Percentiles rank a stretch among this genome's conserved stretches.
These are phyloP conservation scores for Marsdenia floribunda DNA, from an alignment of 257 asterid species.

Conservation along the genomic window DNA sequence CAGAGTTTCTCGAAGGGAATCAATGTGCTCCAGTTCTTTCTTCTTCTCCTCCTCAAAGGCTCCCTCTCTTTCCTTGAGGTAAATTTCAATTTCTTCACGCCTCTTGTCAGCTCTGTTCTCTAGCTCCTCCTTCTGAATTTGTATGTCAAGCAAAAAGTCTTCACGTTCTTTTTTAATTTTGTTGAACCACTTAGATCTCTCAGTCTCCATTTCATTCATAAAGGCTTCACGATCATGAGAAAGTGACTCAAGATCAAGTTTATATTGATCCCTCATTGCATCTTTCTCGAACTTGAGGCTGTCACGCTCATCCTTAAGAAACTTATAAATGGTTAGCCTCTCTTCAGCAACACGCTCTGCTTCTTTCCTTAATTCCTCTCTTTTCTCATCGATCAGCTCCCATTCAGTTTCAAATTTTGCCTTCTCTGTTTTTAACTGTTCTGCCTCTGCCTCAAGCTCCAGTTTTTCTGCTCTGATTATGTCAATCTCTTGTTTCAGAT, in stretches of 20 bases:
- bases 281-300: conserved; percentile 67
- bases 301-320: conserved; percentile 72
- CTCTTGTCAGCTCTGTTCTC: conserved; percentile 59
- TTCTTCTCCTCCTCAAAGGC: conserved; percentile 68
- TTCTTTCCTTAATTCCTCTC: conserved; percentile 69
- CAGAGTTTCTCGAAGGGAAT: conserved; percentile 51
- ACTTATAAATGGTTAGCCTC: conserved; percentile 55
- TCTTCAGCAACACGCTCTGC: conserved; percentile 74
- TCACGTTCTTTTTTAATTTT: conserved; percentile 78
- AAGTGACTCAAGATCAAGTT: conserved; percentile 64
- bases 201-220: conserved; percentile 59
- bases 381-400: conserved; percentile 87
- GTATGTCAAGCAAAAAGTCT: conserved; percentile 65
- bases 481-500: conserved; percentile 91
- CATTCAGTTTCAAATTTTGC: conserved; percentile 89
- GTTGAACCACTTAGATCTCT: conserved; percentile 67
- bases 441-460: conserved; percentile 76
- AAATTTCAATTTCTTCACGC: conserved; percentile 78
- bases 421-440: conserved; percentile 68
- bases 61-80: conserved; percentile 59
- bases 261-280: conserved; percentile 58
- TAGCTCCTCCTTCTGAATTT: conserved; percentile 69
- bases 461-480: conserved; percentile 60
- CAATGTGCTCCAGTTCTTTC: conserved; percentile 58
- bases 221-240: conserved; percentile 75